phyloP scores from a whole-genome alignment of 441 rosid genomes.

The Aleurites moluccanus region DNA sequence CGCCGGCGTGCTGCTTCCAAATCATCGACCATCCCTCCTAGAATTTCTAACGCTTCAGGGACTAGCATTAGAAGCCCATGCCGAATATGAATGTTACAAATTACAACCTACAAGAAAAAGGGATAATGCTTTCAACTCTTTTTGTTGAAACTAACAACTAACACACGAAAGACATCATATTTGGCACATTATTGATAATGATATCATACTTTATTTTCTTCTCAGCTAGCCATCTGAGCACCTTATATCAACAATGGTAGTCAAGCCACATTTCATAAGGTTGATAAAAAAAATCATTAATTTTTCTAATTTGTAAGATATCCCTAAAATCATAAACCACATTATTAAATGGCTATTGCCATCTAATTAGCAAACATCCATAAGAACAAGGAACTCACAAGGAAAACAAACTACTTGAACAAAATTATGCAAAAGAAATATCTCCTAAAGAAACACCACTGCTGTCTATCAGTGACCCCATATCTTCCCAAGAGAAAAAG shows the following conservation, averaged over 20 bases:
- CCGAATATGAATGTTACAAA: conserved; percentile 72
- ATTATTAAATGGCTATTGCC: not conserved
- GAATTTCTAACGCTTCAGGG: conserved; percentile 78
- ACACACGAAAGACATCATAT: not conserved
- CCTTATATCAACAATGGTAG: conserved; percentile 6
- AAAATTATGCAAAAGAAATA: conserved; percentile 18
- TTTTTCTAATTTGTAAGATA: not conserved
- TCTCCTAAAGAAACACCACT: not conserved
- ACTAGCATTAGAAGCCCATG: conserved; percentile 85
- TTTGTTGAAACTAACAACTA: not conserved
- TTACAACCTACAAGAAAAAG: conserved; percentile 55
- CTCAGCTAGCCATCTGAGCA: conserved; percentile 16
- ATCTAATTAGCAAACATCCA: not conserved
- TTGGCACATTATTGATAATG: not conserved
- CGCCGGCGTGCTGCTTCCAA: conserved; percentile 71
- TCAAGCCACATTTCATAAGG: not conserved
- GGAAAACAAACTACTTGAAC: not conserved
- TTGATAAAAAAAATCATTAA: not conserved
- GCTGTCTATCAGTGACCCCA: not conserved
- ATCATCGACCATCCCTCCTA: conserved; percentile 84
- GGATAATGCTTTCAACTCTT: not conserved
- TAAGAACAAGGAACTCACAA: not conserved
- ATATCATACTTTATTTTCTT: conserved; percentile 5
- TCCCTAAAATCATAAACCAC: not conserved
- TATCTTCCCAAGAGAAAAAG: not conserved